Percentiles rank a stretch among this genome's conserved stretches.
These are phyloP conservation scores for Cicer bijugum DNA, from an alignment of 306 rosid genomes.

Conservation along the genomic window DNA sequence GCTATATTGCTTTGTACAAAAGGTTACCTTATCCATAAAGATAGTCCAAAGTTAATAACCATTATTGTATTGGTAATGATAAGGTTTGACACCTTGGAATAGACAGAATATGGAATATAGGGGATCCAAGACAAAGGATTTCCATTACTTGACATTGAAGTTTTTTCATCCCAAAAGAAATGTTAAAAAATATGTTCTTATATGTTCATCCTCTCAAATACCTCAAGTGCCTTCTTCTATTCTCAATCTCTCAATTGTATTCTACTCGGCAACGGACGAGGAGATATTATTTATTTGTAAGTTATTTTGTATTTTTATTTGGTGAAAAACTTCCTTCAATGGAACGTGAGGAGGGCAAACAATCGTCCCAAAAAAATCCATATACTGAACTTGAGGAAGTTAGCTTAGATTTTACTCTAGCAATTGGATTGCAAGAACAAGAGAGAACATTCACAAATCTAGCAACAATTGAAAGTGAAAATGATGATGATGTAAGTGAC, in stretches of 20 bases:
- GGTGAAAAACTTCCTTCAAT: constrained; percentile 38
- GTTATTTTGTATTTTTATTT: too few relatives aligned
- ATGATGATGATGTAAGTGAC: constrained; percentile 41
- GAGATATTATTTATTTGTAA: too few relatives aligned
- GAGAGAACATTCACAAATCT: constrained; percentile 53
- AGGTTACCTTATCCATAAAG: constrained; percentile 48
- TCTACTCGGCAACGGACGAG: too few relatives aligned
- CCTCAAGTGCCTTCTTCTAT: constrained; percentile 25
- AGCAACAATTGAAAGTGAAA: constrained; percentile 60
- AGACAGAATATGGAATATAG: constrained; percentile 62
- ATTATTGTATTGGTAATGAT: constrained; percentile 21
- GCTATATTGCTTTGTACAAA: constrained; percentile 48
- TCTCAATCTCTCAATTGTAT: constrained; percentile 32
- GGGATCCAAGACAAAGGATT: constrained; percentile 51
- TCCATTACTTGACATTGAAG: constrained; percentile 68
- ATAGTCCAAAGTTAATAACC: constrained; percentile 37
- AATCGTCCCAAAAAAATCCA: constrained; percentile 58
- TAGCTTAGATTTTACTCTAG: constrained; percentile 58
- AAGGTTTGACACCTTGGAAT: constrained; percentile 38
- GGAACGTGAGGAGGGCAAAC: constrained; percentile 61
- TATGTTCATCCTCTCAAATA: constrained; percentile 47
- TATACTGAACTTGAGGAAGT: constrained; percentile 62
- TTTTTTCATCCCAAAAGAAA: constrained; percentile 52
- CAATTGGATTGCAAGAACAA: constrained; percentile 69
- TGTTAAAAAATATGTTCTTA: constrained; percentile 26